A percentile compares a stretch with the other conserved stretches of the same genome.
These are phyloP conservation scores for Cyberlindnera bimundalis DNA, from an alignment of 805 yeast species.

Conservation along the genomic window DNA sequence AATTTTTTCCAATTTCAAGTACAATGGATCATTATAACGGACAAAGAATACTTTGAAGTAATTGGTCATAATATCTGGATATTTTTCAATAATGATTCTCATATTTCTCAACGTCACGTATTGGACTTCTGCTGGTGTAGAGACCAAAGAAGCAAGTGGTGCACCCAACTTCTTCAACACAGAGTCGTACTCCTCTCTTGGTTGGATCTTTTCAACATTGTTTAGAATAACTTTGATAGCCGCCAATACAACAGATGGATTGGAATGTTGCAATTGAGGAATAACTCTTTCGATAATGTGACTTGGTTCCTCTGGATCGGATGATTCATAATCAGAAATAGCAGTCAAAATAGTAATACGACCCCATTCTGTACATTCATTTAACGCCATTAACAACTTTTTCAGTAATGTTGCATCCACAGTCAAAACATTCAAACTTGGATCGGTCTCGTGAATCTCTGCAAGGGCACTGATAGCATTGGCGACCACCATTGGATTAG, in stretches of 20 bases:
- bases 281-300: conserved; percentile 85
- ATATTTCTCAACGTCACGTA: conserved; percentile 90
- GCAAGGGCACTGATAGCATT: conserved; percentile 84
- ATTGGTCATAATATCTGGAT: conserved; percentile 71
- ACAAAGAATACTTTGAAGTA: conserved; percentile 89
- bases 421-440: conserved; percentile 44
- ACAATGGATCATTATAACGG: conserved; percentile 80
- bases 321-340: conserved; percentile 64
- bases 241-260: conserved; percentile 89
- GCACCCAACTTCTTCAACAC: conserved; percentile 72
- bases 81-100: conserved; percentile 82
- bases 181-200: conserved; percentile 34
- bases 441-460: conserved; percentile 73
- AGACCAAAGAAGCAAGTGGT: conserved; percentile 82
- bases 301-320: conserved; percentile 60
- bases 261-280: conserved; percentile 95
- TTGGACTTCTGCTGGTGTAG: conserved; percentile 92
- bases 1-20: conserved; percentile 71
- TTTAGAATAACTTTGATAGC: conserved; percentile 77
- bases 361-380: conserved; percentile 99
- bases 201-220: conserved; percentile 51
- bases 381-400: conserved; percentile 75
- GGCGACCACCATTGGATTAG: conserved; percentile 97
- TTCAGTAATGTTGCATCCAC: conserved; percentile 42
- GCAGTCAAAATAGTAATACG: conserved; percentile 85